Evolutionary conservation across 2,329 filamentous ascomycete species (phyloP).

Genomic region (Cytospora paraplurivora): DNA sequence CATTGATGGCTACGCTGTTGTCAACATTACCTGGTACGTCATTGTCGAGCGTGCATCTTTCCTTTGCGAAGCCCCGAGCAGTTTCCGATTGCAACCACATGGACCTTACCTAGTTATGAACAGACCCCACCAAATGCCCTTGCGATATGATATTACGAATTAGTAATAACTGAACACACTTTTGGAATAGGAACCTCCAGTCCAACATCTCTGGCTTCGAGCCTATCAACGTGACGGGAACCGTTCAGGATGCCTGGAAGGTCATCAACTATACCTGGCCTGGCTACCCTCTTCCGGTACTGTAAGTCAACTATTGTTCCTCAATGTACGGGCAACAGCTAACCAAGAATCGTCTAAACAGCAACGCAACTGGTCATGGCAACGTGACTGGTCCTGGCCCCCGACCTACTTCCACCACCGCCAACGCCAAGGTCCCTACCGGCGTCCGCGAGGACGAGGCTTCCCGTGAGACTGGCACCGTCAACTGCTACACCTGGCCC

Average conservation of each 20-base stretch:
- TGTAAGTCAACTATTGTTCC: not conserved
- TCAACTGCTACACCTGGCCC: not conserved
- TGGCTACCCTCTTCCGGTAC: not conserved
- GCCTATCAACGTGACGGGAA: slow-evolving; percentile 13
- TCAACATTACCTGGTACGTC: slow-evolving; percentile 17
- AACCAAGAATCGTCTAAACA: not conserved
- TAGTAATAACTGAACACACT: not conserved
- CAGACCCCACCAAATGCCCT: not conserved
- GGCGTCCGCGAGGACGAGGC: not conserved
- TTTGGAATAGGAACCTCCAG: not conserved
- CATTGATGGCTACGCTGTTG: slow-evolving; percentile 7
- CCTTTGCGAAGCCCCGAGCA: not conserved
- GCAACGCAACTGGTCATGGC: not conserved
- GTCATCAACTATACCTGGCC: slow-evolving; percentile 4
- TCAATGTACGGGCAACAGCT: not conserved
- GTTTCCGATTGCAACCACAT: not conserved
- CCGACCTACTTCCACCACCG: not conserved
- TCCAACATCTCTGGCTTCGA: slow-evolving; percentile 4
- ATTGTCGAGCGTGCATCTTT: not conserved
- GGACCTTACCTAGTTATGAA: not conserved
- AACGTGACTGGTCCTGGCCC: not conserved
- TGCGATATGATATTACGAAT: not conserved
- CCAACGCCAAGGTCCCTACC: not conserved
- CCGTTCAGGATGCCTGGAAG: slow-evolving; percentile 14
- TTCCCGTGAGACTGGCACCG: not conserved